Percentiles rank a stretch among this genome's conserved stretches.
Evolutionary conservation across 352 stramenopile genomes (phyloP).

Genomic region (Phytophthora sp.): DNA sequence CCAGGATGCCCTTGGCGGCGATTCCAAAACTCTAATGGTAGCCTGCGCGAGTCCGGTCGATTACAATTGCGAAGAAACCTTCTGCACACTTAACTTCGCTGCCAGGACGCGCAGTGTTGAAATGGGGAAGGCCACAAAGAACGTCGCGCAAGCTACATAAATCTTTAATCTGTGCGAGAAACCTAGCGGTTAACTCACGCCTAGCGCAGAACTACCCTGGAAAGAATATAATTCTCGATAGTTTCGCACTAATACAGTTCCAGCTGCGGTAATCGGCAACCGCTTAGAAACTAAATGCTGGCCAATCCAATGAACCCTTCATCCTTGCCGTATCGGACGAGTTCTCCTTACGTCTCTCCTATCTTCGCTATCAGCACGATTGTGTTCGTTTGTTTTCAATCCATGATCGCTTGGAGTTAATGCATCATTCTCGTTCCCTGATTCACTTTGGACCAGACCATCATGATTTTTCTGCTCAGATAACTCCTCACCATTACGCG

Average conservation of each 20-base stretch:
- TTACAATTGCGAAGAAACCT: constrained; percentile 93
- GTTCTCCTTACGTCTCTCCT: constrained; percentile 43
- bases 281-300: no score
- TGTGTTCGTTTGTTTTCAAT: constrained; percentile 2
- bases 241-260: constrained; percentile 12
- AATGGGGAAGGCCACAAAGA: constrained; percentile 91
- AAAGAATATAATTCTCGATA: constrained; percentile 13
- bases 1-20: constrained; percentile 90
- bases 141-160: constrained; percentile 54
- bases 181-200: constrained; percentile 1
- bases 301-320: no score
- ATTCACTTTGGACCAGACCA: constrained; percentile 19
- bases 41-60: constrained; percentile 88
- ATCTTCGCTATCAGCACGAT: constrained; percentile 10
- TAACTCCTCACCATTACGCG: constrained; percentile 4
- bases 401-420: constrained; percentile 12
- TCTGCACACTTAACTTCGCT: constrained; percentile 95
- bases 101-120: constrained; percentile 84
- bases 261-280: background rate
- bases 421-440: constrained; percentile 14
- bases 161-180: constrained; percentile 1
- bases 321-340: constrained; percentile 38
- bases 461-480: background rate
- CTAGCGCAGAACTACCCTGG: constrained; percentile 19
- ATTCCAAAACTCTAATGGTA: constrained; percentile 96